These are phyloP conservation scores for Schizothecium vesticola DNA, from an alignment of 495 filamentous ascomycete genomes.

Conservation along the genomic window DNA sequence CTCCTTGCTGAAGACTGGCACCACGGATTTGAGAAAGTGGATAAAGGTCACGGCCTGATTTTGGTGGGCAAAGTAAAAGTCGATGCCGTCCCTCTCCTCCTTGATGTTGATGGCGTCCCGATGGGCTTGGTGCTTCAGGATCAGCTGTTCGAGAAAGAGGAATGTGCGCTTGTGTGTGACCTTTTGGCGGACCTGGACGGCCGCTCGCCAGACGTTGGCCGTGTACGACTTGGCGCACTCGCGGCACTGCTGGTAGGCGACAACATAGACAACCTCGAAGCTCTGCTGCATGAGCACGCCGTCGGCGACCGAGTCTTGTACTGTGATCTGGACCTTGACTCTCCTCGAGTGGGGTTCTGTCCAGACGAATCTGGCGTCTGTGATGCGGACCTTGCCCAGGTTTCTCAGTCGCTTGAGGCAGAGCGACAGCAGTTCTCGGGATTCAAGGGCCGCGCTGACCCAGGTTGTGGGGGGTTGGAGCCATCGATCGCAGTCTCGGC, in stretches of 20 bases:
- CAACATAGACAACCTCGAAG: constrained; percentile 89
- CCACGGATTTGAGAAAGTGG: constrained; percentile 79
- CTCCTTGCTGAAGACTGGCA: constrained; percentile 74
- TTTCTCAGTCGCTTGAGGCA: constrained; percentile 80
- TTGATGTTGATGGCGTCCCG: constrained; percentile 95
- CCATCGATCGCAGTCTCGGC: constrained; percentile 91
- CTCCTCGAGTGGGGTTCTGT: constrained; percentile 92
- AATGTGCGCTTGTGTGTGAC: constrained; percentile 97
- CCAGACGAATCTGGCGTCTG: constrained; percentile 96
- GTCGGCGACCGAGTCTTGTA: constrained; percentile 66
- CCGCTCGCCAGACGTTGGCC: constrained; percentile 61
- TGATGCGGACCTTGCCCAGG: constrained; percentile 79
- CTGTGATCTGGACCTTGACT: constrained; percentile 86
- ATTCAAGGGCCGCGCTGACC: constrained; percentile 77
- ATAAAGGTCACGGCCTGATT: constrained; percentile 93
- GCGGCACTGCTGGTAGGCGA: constrained; percentile 81
- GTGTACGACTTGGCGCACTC: constrained; percentile 95
- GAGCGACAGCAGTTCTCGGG: constrained; percentile 80
- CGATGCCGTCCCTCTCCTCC: constrained; percentile 85
- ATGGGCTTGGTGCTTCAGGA: constrained; percentile 88
- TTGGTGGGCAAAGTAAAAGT: constrained; percentile 85
- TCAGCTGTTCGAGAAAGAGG: constrained; percentile 91
- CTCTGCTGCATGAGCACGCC: constrained; percentile 86
- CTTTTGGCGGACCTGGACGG: constrained; percentile 87
- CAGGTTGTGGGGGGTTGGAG: constrained; percentile 80